Evolutionary conservation across 495 filamentous ascomycete species (phyloP).

Genomic region (Friedmanniomyces simplex): DNA sequence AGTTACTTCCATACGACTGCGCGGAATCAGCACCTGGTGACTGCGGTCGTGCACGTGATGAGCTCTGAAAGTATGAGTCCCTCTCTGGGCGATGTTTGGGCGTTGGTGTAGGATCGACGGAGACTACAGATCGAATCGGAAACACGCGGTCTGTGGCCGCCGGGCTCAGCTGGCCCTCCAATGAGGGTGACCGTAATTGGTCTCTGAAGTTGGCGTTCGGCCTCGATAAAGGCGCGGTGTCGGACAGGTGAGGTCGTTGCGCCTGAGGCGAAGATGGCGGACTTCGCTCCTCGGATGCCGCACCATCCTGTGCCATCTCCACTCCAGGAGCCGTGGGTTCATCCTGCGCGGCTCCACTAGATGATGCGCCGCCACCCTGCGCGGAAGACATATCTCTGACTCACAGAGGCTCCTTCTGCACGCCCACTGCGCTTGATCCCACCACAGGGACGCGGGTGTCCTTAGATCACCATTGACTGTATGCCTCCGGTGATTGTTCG

Average conservation of each 20-base stretch:
- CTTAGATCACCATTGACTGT: too few relatives aligned
- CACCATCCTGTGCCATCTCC: not conserved
- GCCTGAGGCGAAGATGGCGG: not conserved
- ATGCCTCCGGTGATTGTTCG: too few relatives aligned
- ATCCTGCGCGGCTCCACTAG: not conserved
- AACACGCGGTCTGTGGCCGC: conserved; percentile 59
- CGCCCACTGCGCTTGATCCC: not conserved
- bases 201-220: conserved; percentile 2
- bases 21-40: not conserved
- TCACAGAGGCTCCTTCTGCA: not conserved
- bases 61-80: conserved; percentile 23
- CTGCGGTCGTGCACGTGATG: conserved; percentile 13
- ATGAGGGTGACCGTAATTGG: not conserved
- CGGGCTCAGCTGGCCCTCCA: conserved; percentile 30
- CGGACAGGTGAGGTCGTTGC: not conserved
- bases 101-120: conserved; percentile 50
- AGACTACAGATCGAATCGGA: conserved; percentile 72
- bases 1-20: not conserved
- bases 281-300: not conserved
- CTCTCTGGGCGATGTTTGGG: conserved; percentile 22
- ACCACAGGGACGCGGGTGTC: too few relatives aligned
- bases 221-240: not conserved
- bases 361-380: not conserved
- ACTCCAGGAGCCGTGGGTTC: not conserved
- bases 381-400: not conserved